Percentiles rank a stretch among this genome's conserved stretches.
These are phyloP conservation scores for Thraustochytrium striatum DNA, from an alignment of 352 stramenopile genomes.

Conservation along the genomic window DNA sequence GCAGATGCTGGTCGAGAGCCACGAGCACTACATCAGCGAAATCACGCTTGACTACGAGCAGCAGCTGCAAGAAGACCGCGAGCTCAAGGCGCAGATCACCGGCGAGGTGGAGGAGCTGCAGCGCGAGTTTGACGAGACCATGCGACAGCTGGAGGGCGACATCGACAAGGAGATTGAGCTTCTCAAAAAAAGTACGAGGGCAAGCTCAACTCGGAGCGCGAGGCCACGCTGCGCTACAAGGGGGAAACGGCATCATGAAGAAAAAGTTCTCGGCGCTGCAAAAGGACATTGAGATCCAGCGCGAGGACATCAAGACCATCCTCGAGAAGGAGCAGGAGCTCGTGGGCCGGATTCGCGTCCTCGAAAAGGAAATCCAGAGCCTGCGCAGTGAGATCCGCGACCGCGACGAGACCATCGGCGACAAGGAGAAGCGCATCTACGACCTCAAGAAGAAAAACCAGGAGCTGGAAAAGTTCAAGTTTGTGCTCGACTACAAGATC, in stretches of 20 bases:
- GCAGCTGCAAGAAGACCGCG: constrained; percentile 60
- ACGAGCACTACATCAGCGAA: constrained; percentile 65
- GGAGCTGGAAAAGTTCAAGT: constrained; percentile 94
- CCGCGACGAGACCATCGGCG: constrained; percentile 86
- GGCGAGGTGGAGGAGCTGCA: constrained; percentile 54
- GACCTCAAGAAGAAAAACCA: constrained; percentile 93
- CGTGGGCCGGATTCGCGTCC: constrained; percentile 77
- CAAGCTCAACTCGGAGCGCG: constrained; percentile 76
- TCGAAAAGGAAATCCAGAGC: constrained; percentile 85
- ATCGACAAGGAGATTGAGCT: constrained; percentile 87
- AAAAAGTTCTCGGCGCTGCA: constrained; percentile 89
- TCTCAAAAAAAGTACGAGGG: constrained; percentile 80
- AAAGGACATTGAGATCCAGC: constrained; percentile 89
- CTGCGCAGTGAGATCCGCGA: constrained; percentile 82
- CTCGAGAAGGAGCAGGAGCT: constrained; percentile 83
- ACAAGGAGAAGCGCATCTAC: constrained; percentile 94
- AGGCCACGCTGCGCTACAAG: constrained; percentile 85
- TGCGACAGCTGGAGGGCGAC: constrained; percentile 85
- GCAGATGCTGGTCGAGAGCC: constrained; percentile 42
- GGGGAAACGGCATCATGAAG: constrained; percentile 93
- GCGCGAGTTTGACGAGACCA: constrained; percentile 64
- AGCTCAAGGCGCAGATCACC: constrained; percentile 32
- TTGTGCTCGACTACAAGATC: constrained; percentile 94
- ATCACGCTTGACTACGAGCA: constrained; percentile 77
- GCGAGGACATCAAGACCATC: constrained; percentile 79